These are phyloP conservation scores for Plectosphaerella sp. DNA, from an alignment of 2,329 filamentous ascomycete species.

Conservation along the genomic window DNA sequence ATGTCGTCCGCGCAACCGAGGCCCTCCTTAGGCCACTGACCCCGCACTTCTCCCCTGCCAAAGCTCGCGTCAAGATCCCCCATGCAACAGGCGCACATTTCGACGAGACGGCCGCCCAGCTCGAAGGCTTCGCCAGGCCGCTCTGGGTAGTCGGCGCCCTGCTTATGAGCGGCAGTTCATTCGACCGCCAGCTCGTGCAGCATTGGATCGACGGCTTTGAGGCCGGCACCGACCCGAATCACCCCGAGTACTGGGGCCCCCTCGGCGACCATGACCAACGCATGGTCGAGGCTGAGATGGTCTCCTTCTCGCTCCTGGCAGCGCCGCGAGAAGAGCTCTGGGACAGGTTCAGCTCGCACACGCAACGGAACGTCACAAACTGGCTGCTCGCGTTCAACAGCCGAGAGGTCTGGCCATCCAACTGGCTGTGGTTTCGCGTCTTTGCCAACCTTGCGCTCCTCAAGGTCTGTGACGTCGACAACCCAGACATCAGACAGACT, in stretches of 20 bases:
- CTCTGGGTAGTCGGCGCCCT: slow-evolving; percentile 28
- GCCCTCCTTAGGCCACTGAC: slow-evolving; percentile 28
- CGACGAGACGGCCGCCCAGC: slow-evolving; percentile 37
- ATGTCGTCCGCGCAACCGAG: slow-evolving; percentile 27
- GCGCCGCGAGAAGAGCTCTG: slow-evolving; percentile 31
- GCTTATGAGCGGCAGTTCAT: slow-evolving; percentile 20
- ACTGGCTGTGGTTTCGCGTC: slow-evolving; percentile 41
- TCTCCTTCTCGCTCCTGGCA: slow-evolving; percentile 41
- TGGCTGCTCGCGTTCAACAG: slow-evolving; percentile 34
- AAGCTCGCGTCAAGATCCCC: slow-evolving; percentile 30
- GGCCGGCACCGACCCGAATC: slow-evolving; percentile 25
- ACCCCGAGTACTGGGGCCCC: slow-evolving; percentile 42
- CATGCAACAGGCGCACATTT: slow-evolving; percentile 34
- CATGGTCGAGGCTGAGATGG: slow-evolving; percentile 50
- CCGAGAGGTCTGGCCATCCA: slow-evolving; percentile 32
- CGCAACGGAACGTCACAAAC: slow-evolving; percentile 27
- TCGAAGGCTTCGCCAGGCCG: slow-evolving; percentile 39
- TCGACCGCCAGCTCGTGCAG: slow-evolving; percentile 3
- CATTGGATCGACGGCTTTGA: slow-evolving; percentile 26
- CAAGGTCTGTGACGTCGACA: slow-evolving; percentile 12
- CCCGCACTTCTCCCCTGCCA: slow-evolving; percentile 24
- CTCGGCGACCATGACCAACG: slow-evolving; percentile 41
- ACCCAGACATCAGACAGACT: not conserved
- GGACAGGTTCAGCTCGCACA: slow-evolving; percentile 17
- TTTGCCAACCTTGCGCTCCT: slow-evolving; percentile 36